Base-by-base conservation (phyloP, 768 basidiomycete species). In the Symmetrospora coprosmae region DNA sequence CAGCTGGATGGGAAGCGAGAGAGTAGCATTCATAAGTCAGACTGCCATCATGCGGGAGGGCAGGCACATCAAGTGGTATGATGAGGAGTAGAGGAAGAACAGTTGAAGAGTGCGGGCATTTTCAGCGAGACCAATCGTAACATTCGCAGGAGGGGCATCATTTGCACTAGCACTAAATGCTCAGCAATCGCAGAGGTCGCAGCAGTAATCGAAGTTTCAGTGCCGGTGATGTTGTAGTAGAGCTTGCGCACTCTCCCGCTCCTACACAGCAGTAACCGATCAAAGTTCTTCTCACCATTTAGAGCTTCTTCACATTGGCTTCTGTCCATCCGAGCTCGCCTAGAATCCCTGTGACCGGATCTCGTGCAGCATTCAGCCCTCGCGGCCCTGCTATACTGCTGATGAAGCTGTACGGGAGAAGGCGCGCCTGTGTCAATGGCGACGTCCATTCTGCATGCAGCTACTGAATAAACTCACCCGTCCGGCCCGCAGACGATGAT, bases 401-500 rank as follows among this genome's bases (percentile, higher is more conserved):
- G 31, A 69, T 43, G 61, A 69, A 65, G 0, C 67, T 68, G 59
- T 30, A 2, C 8, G 35, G 4, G 13, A 7, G 14, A 30, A 9
- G 5, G 23, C 8, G 0, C 9, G 45, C 19, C 38, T 39, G 13
- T 19, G 39, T 21, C 28, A n/a, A n/a, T n/a, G n/a, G n/a, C n/a
- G n/a, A n/a, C 34, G 35, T 23, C 4, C 6, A 14, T 2, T 6
- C 33, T 31, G 7, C 11, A 5, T 5, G 19, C 31, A 31, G 45
- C 37, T 0, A 14, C 6, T 19, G 23, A 17, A n/a, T 13, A 47
- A 1, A n/a, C 63, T 55, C 46, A 66, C 66, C 50, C 62, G 11
- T 69, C 68, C 0, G 68, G 68, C 9, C 68, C 68, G 49, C 68
- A 69, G 0, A 69, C 59, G 0, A 69, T 34, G 14, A 68, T 37